phyloP scores from a whole-genome alignment of 108 stramenopile species.

The Asterionellopsis glacialis region DNA sequence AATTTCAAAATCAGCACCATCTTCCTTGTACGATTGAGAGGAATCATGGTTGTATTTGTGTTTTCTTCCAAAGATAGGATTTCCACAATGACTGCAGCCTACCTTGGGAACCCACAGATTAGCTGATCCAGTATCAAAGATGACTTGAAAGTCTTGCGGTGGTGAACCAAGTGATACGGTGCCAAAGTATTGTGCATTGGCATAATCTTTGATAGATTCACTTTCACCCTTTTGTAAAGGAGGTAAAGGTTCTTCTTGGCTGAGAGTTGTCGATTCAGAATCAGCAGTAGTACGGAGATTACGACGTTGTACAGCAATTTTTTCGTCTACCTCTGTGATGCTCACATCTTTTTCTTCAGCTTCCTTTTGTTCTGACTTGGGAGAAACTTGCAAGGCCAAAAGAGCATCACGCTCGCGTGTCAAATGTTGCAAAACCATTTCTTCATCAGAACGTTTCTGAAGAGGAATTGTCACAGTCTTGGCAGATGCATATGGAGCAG shows the following conservation, averaged over 20 bases:
- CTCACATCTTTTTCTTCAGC: constrained; percentile 8
- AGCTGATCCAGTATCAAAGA: constrained; percentile 96
- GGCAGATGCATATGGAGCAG: not conserved
- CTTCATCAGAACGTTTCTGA: constrained; percentile 56
- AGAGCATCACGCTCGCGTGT: constrained; percentile 66
- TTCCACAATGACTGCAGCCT: constrained; percentile 64
- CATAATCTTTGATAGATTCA: constrained; percentile 81
- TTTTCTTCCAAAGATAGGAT: constrained; percentile 54
- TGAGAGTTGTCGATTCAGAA: not conserved
- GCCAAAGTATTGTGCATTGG: constrained; percentile 85
- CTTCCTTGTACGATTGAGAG: constrained; percentile 49
- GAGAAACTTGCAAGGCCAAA: not conserved
- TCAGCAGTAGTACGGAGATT: constrained; percentile 13
- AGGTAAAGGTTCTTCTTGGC: not conserved
- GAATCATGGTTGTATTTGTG: constrained; percentile 54
- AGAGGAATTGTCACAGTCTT: constrained; percentile 11
- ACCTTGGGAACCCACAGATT: constrained; percentile 97
- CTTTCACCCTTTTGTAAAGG: constrained; percentile 34
- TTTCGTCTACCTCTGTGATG: constrained; percentile 2
- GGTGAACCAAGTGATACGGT: constrained; percentile 73
- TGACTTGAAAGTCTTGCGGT: constrained; percentile 85
- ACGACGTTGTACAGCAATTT: not conserved
- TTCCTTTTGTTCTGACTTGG: not conserved
- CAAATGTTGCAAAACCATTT: constrained; percentile 59
- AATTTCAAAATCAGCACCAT: constrained; percentile 81